Evolutionary conservation across 2,329 filamentous ascomycete genomes (phyloP), one percentile per base, ranked within the genome.

Genomic region (Colletotrichum sp.): DNA sequence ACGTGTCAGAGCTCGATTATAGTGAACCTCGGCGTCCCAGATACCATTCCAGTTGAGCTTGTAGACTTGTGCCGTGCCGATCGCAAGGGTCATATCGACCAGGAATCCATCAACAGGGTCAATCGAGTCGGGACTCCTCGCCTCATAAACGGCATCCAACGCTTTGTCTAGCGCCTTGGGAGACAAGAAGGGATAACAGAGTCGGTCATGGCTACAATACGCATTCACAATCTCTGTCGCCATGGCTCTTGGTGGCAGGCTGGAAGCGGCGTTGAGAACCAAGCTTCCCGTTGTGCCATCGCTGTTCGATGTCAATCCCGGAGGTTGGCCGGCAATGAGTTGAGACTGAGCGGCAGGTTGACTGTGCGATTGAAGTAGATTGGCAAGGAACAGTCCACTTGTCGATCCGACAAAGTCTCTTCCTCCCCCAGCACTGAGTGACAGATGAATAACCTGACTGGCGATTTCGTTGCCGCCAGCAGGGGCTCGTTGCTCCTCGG

Each of bases 31-130:
- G 5, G 86, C 86, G 76, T 87, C 84, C 4, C 85, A 85, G 4
- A 86, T 79, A 8, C 82, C 84, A 68, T 86, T 83, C 85, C 86
- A 88, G 52, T 88, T 85, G 63, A 86, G 85, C 77, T 87, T 88
- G 75, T 85, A 83, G 7, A 86, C 83, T 57, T 86, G 85, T 0
- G 85, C 83, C 0, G 84, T 87, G 2, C 84, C 84, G 52, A 88
- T 88, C 9, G 87, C 87, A 1, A 88, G 79, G 0, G 85, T 81
- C 84, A 88, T 87, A 75, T 88, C 83, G 44, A 88, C 81, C 4
- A 87, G 79, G 73, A 88, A 88, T 0, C 81, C 81, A 28, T 86
- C 84, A 13, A 82, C 82, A 1, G 82, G 78, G 32, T 80, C 76
- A 2, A 52, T 71, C 0, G 81, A 77, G 5, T 64, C 44, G 4